Base-by-base conservation (phyloP, 768 basidiomycete species). In the Amylocystis lapponica region DNA sequence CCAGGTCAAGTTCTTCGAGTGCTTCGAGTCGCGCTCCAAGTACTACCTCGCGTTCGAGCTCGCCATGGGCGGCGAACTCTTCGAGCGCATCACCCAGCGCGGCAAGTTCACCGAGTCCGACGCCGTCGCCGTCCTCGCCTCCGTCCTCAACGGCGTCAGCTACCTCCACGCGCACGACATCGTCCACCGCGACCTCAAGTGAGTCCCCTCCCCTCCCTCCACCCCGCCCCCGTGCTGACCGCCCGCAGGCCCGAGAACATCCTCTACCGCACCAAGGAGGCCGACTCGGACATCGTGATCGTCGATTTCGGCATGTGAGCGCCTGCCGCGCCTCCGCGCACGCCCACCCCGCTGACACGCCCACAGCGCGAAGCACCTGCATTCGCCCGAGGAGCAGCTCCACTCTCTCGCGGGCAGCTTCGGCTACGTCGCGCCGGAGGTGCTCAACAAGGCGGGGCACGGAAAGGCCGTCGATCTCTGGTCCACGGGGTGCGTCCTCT, bases 151-250 rank as follows among this genome's bases (percentile, higher is more conserved):
- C 0, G 95, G 86, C 10, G 87, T 96, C 9, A 72, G 76, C 50
- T 98, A 97, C 57, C 76, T 98, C 4, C 96, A 99, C 55, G 73
- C 83, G 2, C 80, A 97, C 56, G 84, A 88, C 46, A 92, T 99
- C 50, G 96, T 98, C 14, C 96, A 99, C 58, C 80, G 96, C 3
- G 95, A 99, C 59, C 76, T 99, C 48, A 98, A 97, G 86, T 89
- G 43, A 20, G 72, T 17, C 29, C 35, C 47, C 46, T 27, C 39
- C 20, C 3, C 30, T 38, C 27, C 5, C 3, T 20, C 25, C n/a
- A 29, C 31, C 20, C 33, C 14, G 30, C 9, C 16, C 27, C 13
- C 23, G 27, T 40, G 8, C 42, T 42, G 5, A 8, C 23, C 19
- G 22, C 35, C 17, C 14, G 5, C 48, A 91, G 86, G 61, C 96